phyloP scores from a whole-genome alignment of 148 eudicot species.

The Simmondsia chinensis region DNA sequence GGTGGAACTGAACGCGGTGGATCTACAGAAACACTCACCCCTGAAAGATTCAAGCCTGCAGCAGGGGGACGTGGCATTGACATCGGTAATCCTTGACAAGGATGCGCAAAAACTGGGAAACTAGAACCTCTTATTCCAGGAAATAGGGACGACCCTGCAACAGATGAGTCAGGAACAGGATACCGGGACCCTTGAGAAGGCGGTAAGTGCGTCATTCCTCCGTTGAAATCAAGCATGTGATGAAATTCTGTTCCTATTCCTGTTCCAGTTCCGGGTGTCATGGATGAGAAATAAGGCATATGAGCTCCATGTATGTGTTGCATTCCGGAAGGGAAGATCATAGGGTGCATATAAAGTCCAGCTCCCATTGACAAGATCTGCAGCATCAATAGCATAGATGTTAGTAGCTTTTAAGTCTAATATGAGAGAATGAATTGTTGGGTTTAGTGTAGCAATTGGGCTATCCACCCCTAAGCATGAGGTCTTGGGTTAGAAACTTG shows the following conservation, averaged over 20 bases:
- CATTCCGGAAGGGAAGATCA: constrained; percentile 81
- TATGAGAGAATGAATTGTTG: too few relatives aligned
- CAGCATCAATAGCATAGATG: background rate
- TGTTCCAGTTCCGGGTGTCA: constrained; percentile 67
- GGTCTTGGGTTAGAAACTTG: constrained; percentile 1
- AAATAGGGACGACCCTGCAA: constrained; percentile 27
- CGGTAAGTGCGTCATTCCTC: constrained; percentile 34
- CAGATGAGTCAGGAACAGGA: constrained; percentile 24
- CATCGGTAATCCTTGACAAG: constrained; percentile 47
- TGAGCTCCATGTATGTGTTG: constrained; percentile 65
- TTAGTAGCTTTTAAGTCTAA: too few relatives aligned
- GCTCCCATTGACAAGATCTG: constrained; percentile 96
- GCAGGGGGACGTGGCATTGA: constrained; percentile 32
- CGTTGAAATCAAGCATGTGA: constrained; percentile 58
- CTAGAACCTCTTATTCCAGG: constrained; percentile 43
- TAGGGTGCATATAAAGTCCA: constrained; percentile 82
- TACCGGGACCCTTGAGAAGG: constrained; percentile 41
- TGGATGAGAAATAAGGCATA: constrained; percentile 58
- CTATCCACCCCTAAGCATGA: too few relatives aligned
- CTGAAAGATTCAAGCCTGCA: constrained; percentile 21
- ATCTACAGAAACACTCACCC: constrained; percentile 17
- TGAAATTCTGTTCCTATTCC: constrained; percentile 63
- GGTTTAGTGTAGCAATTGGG: too few relatives aligned
- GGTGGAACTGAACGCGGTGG: constrained; percentile 20
- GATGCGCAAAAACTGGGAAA: constrained; percentile 41